These are phyloP conservation scores for Colletotrichum chlorophyti DNA, from an alignment of 2,329 filamentous ascomycete species.

Conservation along the genomic window DNA sequence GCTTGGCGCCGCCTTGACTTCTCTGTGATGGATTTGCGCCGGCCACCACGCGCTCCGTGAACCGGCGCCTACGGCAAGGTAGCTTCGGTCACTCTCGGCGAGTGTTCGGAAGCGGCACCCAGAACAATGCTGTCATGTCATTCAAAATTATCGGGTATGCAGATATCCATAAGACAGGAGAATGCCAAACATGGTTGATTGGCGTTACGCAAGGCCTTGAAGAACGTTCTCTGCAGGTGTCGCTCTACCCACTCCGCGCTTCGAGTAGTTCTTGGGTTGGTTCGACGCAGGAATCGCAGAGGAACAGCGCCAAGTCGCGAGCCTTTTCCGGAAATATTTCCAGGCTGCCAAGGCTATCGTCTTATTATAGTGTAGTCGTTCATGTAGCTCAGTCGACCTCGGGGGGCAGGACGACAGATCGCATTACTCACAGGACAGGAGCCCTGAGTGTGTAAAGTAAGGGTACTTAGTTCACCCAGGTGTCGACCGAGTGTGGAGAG, in stretches of 20 bases:
- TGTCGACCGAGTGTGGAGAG: constrained; percentile 11
- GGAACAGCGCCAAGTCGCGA: background rate
- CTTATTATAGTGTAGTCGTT: too few relatives aligned
- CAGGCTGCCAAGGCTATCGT: too few relatives aligned
- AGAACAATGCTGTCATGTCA: too few relatives aligned
- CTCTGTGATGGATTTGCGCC: background rate
- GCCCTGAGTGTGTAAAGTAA: background rate
- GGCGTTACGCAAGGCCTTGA: background rate
- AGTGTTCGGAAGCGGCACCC: background rate
- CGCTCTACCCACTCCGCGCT: background rate
- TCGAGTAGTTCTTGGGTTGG: background rate
- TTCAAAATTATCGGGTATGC: too few relatives aligned
- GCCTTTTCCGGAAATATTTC: too few relatives aligned
- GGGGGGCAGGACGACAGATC: too few relatives aligned
- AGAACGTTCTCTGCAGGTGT: background rate
- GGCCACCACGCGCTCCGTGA: constrained; percentile 4
- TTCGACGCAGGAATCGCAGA: background rate
- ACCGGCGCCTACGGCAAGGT: constrained; percentile 10
- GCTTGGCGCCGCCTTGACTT: background rate
- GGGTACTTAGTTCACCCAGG: too few relatives aligned
- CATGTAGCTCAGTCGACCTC: too few relatives aligned
- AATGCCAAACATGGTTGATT: too few relatives aligned
- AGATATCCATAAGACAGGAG: too few relatives aligned
- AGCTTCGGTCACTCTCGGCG: constrained; percentile 10
- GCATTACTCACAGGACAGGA: too few relatives aligned